Base-by-base conservation (phyloP, 2,329 filamentous ascomycete genomes). In the Ceratocystis cacaofunesta region DNA sequence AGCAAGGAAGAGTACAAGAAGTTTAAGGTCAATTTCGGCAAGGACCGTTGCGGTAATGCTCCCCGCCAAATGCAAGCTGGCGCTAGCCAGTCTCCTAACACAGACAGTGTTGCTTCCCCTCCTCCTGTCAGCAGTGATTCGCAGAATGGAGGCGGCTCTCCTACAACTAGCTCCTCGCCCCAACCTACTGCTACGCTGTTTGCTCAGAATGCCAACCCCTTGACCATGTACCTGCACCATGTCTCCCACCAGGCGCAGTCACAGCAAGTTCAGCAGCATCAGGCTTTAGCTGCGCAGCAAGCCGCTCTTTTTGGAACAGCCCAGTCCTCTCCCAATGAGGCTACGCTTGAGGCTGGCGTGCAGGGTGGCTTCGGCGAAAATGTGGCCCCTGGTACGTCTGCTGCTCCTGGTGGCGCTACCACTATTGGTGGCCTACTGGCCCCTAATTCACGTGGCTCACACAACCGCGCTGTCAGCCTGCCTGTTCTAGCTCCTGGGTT, bases 11-110 rank as follows among this genome's bases (percentile, higher is more conserved):
- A 99, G 73, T 99, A 99, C 81, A 90, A 86, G 76, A 87, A 94
- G 71, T 99, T 99, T 85, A 99, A 99, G 82, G 92, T 99, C 75
- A 99, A 99, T 79, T 99, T 99, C 74, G 94, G 94, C 76, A 99
- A 99, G 79, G 94, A 99, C 74, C 86, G 94, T 66, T 99, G 94
- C 72, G 94, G 94, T 70, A 99, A 99, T 77, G 88, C 94, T 63
- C 94, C 94, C 57, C 87, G 94, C 68, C 94, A 97, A 78, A 82
- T 89, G 70, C 84, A 87, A 74, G 83, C 80, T 69, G 55, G 55
- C 15, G 55, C 55, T 15, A 78, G 87, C 70, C 82, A 87, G 72
- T 86, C 87, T 66, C 88, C 90, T 64, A 84, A 78, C 70, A 82
- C 78, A 68, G 86, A 87, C 63, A 83, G 80, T 63, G 77, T 81